A percentile compares a stretch with the other conserved stretches of the same genome.
Evolutionary conservation across 2,329 filamentous ascomycete genomes (phyloP).

Genomic region (Aspergillus intermedius): DNA sequence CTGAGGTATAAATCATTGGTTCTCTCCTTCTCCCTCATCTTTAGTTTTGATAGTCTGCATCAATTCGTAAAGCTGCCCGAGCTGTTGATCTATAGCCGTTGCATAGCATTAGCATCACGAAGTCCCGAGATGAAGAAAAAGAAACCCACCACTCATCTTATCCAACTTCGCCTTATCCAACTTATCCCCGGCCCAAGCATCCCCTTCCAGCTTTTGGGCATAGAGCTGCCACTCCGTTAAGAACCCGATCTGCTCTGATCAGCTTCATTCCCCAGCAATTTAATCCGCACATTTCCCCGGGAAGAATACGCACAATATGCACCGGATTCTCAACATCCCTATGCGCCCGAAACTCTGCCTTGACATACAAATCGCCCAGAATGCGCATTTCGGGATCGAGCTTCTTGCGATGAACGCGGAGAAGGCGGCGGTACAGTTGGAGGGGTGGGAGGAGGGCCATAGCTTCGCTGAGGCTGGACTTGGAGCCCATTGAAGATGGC

Average conservation of each 20-base stretch:
- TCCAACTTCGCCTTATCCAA: conserved; percentile 77
- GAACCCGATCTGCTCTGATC: conserved; percentile 68
- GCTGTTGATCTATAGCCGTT: conserved; percentile 66
- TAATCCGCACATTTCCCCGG: not conserved
- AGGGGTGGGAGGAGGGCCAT: conserved; percentile 79
- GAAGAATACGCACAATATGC: conserved; percentile 63
- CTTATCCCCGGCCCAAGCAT: conserved; percentile 75
- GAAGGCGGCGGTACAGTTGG: conserved; percentile 77
- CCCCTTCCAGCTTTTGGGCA: conserved; percentile 83
- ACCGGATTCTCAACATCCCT: conserved; percentile 78
- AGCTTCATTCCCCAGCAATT: conserved; percentile 1
- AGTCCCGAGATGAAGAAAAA: not conserved
- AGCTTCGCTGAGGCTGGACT: conserved; percentile 38
- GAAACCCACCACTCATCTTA: conserved; percentile 79
- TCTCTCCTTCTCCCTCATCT: conserved; percentile 27
- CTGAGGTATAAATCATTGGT: conserved; percentile 3
- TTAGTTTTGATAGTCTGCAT: conserved; percentile 70
- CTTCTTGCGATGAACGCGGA: conserved; percentile 77
- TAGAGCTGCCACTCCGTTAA: conserved; percentile 95
- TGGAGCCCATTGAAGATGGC: conserved; percentile 34
- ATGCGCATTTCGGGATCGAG: conserved; percentile 67
- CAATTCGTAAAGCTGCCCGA: conserved; percentile 88
- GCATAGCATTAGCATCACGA: conserved; percentile 1
- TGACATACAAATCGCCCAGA: conserved; percentile 87
- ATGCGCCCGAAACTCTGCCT: conserved; percentile 84